A percentile compares a stretch with the other conserved stretches of the same genome.
Evolutionary conservation across 164 flowering plant genomes (phyloP).

Genomic region (Santalum album): DNA sequence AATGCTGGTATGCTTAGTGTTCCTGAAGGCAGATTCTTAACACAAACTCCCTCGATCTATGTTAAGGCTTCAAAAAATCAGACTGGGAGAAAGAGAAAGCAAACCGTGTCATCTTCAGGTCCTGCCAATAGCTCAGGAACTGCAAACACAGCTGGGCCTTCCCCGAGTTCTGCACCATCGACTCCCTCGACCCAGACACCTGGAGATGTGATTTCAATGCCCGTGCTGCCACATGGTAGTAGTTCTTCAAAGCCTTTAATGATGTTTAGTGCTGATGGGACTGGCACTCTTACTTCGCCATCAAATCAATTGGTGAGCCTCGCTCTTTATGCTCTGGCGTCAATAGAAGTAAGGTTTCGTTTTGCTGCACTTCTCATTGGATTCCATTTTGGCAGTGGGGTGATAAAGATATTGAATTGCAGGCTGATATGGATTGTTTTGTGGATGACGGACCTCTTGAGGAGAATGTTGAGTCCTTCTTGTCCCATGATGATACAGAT

Average conservation of each 20-base stretch:
- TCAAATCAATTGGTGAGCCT: conserved; percentile 84
- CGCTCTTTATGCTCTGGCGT: not conserved
- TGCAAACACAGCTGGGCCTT: conserved; percentile 92
- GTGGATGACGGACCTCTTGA: conserved; percentile 89
- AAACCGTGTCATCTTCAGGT: conserved; percentile 92
- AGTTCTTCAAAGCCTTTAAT: conserved; percentile 72
- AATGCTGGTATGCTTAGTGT: not conserved
- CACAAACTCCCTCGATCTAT: conserved; percentile 11
- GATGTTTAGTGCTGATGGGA: conserved; percentile 74
- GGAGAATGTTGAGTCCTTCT: conserved; percentile 92
- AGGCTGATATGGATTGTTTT: conserved; percentile 85
- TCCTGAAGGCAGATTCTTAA: conserved; percentile 21
- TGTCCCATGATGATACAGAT: conserved; percentile 85
- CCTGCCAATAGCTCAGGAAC: conserved; percentile 99
- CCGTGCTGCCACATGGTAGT: conserved; percentile 64
- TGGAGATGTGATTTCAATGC: conserved; percentile 93
- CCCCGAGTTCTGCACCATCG: conserved; percentile 94
- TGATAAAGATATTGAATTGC: conserved; percentile 77
- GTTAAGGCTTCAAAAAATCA: conserved; percentile 82
- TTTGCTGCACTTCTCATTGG: conserved; percentile 25
- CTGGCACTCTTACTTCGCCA: conserved; percentile 82
- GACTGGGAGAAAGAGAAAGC: conserved; percentile 86
- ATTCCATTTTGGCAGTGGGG: conserved; percentile 72
- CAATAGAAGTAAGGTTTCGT: conserved; percentile 2
- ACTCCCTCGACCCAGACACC: conserved; percentile 97